Conservation (phyloP, 192 early-diverging fungal genomes). For the Ramicandelaber brevisporus region DNA sequence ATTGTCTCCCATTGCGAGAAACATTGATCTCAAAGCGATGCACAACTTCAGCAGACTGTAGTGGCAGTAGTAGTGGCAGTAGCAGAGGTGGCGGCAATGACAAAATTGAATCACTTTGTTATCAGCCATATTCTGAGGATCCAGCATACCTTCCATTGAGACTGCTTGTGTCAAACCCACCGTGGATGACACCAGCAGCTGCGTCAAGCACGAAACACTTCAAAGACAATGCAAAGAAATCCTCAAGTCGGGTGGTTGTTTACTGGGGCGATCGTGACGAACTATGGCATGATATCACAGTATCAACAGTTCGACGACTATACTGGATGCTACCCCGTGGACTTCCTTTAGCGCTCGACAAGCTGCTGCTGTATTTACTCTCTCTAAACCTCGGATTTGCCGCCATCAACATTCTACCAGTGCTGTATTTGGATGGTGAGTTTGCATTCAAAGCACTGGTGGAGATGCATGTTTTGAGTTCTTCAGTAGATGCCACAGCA, state of each 20-base stretch:
- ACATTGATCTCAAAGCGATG: no score
- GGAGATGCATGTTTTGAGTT: not conserved
- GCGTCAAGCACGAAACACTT: constrained; percentile 9
- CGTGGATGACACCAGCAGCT: constrained; percentile 5
- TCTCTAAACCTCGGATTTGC: constrained; percentile 12
- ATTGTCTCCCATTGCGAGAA: no score
- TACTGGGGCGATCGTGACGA: constrained; percentile 7
- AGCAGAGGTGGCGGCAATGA: no score
- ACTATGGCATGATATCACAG: constrained; percentile 12
- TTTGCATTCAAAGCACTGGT: constrained; percentile 6
- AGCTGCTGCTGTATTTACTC: constrained; percentile 9
- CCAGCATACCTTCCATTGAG: no score
- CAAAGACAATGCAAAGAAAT: constrained; percentile 1
- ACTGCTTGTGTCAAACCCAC: constrained; percentile 9
- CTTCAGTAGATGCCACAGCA: no score
- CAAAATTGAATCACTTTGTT: no score
- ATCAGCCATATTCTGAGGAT: no score
- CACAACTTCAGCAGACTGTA: no score
- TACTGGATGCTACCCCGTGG: constrained; percentile 3
- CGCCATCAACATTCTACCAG: constrained; percentile 11
- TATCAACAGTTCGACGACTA: constrained; percentile 8
- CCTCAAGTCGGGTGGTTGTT: constrained; percentile 1
- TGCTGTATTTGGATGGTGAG: constrained; percentile 11
- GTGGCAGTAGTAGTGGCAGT: no score
- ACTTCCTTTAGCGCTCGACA: constrained; percentile 6